A percentile compares a stretch with the other conserved stretches of the same genome.
phyloP scores from a whole-genome alignment of 371 early-diverging fungal species.

The Mucor mucedo region DNA sequence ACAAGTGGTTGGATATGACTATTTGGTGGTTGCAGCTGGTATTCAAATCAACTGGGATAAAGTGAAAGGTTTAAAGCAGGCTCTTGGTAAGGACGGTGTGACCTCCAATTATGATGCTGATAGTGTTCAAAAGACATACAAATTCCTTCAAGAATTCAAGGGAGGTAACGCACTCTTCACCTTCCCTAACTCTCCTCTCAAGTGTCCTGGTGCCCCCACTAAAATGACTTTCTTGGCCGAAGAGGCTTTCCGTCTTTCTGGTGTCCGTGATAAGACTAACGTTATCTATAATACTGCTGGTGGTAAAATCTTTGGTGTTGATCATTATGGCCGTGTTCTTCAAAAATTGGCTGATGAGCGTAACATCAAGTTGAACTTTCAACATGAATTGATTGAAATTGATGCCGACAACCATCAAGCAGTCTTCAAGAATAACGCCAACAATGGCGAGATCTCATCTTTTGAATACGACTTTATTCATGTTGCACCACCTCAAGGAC shows the following conservation, averaged over 20 bases:
- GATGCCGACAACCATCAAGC: conserved; percentile 69
- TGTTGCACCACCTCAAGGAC: conserved; percentile 87
- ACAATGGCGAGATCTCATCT: conserved; percentile 54
- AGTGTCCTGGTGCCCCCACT: conserved; percentile 93
- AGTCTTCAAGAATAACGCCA: conserved; percentile 69
- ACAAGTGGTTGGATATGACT: conserved; percentile 77
- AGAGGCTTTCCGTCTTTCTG: conserved; percentile 75
- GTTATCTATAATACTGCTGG: conserved; percentile 78
- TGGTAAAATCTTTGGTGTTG: conserved; percentile 88
- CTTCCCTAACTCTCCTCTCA: conserved; percentile 88
- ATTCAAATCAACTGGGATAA: conserved; percentile 81
- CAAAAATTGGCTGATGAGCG: conserved; percentile 72
- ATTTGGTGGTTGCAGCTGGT: conserved; percentile 88
- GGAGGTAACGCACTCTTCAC: conserved; percentile 91
- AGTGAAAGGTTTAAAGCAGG: conserved; percentile 76
- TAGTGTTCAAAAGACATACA: conserved; percentile 76
- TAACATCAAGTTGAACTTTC: conserved; percentile 70
- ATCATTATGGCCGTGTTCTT: conserved; percentile 82
- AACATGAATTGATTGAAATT: conserved; percentile 76
- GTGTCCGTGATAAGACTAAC: conserved; percentile 71
- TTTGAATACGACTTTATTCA: conserved; percentile 84
- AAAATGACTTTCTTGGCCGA: conserved; percentile 92
- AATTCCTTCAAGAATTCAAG: conserved; percentile 75
- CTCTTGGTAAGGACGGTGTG: conserved; percentile 84
- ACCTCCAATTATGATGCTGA: conserved; percentile 82